A percentile compares a stretch with the other conserved stretches of the same genome.
Conservation (phyloP, 1,284 basidiomycete species). For the Cryptococcus sp. region DNA sequence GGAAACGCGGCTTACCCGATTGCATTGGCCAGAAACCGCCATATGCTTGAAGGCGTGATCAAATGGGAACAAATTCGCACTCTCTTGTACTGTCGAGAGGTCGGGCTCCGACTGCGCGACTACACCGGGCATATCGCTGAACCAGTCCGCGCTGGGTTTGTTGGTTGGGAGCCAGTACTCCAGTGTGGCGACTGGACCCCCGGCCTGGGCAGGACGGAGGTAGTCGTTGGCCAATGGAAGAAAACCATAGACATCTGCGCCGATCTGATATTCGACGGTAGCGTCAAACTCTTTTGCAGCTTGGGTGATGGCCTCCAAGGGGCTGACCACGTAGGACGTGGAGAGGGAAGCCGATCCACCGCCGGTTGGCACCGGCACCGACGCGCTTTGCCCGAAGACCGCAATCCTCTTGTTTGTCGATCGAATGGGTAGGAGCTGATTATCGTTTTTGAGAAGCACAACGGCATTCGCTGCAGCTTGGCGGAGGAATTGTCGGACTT, state of each 20-base stretch:
- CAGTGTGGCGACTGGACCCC: too few species aligned
- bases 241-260: not conserved
- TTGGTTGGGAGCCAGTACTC: too few species aligned
- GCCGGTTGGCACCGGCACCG: constrained; percentile 62
- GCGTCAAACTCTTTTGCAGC: not conserved
- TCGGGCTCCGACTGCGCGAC: too few species aligned
- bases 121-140: too few species aligned
- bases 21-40: too few species aligned
- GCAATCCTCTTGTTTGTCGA: constrained; percentile 60
- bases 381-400: constrained; percentile 71
- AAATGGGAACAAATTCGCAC: too few species aligned
- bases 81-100: too few species aligned
- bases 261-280: not conserved
- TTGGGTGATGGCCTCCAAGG: constrained; percentile 60
- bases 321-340: constrained; percentile 64
- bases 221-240: not conserved
- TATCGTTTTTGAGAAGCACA: constrained; percentile 50
- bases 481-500: constrained; percentile 25
- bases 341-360: constrained; percentile 67
- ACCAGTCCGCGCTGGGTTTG: too few species aligned
- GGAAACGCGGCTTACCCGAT: too few species aligned
- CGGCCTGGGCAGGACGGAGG: too few species aligned
- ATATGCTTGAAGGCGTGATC: too few species aligned
- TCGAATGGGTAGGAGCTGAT: constrained; percentile 15
- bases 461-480: constrained; percentile 60